Evolutionary conservation across 2,329 filamentous ascomycete genomes (phyloP).

Genomic region (Diaporthe citrichinensis): DNA sequence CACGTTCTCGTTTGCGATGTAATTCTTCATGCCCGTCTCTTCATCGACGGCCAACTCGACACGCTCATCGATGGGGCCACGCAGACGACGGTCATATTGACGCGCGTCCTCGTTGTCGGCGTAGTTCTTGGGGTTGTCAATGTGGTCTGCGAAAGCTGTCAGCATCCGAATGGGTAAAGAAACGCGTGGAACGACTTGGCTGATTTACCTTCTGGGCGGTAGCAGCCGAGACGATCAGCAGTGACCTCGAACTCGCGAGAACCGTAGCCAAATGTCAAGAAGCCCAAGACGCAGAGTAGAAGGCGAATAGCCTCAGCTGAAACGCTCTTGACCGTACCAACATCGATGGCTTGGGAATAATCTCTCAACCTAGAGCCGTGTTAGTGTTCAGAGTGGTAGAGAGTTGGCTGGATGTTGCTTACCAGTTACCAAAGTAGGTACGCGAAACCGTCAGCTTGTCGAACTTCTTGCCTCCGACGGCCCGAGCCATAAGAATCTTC

Average conservation of each 20-base stretch:
- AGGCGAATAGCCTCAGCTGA: constrained; percentile 93
- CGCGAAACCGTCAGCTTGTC: constrained; percentile 88
- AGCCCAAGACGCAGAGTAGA: constrained; percentile 88
- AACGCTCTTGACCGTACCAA: constrained; percentile 91
- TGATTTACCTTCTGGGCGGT: constrained; percentile 75
- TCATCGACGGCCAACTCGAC: constrained; percentile 85
- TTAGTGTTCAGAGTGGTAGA: not conserved
- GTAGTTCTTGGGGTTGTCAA: constrained; percentile 85
- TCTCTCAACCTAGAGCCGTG: constrained; percentile 71
- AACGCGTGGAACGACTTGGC: not conserved
- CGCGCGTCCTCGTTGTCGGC: constrained; percentile 90
- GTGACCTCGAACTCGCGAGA: constrained; percentile 91
- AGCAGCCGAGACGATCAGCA: constrained; percentile 82
- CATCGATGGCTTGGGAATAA: constrained; percentile 94
- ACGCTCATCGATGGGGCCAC: constrained; percentile 84
- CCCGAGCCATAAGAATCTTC: constrained; percentile 72
- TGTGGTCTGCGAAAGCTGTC: constrained; percentile 58
- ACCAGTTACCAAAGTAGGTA: constrained; percentile 97
- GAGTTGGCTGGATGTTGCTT: not conserved
- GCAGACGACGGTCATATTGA: constrained; percentile 83
- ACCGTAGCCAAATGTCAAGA: constrained; percentile 88
- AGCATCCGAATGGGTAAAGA: not conserved
- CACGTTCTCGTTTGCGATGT: constrained; percentile 87
- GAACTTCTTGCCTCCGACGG: constrained; percentile 80
- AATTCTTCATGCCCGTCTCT: constrained; percentile 87